These are phyloP conservation scores for Isoetes engelmannii DNA, from an alignment of 83 land plant species.

Conservation along the genomic window DNA sequence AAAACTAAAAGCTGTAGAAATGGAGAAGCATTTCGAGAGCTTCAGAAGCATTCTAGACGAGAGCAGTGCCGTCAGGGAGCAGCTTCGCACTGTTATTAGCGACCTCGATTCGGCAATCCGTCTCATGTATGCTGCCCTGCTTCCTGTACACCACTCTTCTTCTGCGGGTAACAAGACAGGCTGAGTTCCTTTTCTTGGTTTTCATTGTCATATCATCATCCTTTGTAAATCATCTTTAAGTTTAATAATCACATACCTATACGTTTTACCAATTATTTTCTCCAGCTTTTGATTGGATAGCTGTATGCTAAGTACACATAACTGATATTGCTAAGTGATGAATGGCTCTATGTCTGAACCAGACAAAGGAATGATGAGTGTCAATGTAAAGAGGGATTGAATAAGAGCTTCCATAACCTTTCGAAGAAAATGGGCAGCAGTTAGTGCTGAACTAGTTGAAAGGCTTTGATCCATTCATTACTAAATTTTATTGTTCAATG, in stretches of 20 bases:
- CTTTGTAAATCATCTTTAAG: background rate
- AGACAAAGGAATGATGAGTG: too few relatives aligned
- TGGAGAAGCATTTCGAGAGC: slow-evolving; percentile 13
- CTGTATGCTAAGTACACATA: background rate
- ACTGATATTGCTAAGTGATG: background rate
- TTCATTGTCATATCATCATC: background rate
- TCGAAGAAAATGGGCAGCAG: too few relatives aligned
- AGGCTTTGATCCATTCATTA: too few relatives aligned
- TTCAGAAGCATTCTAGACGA: slow-evolving; percentile 2
- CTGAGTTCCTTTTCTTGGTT: background rate
- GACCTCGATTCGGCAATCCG: slow-evolving; percentile 12
- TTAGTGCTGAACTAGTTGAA: too few relatives aligned
- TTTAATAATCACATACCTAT: background rate
- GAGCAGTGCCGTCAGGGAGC: slow-evolving; percentile 7
- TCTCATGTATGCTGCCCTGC: slow-evolving; percentile 12
- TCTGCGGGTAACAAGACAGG: background rate
- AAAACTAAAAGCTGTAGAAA: background rate
- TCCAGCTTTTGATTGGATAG: background rate
- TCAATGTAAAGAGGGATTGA: too few relatives aligned
- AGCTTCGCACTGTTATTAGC: background rate
- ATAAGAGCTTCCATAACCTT: too few relatives aligned
- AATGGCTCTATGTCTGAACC: too few relatives aligned
- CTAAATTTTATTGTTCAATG: too few relatives aligned
- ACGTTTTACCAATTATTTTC: background rate
- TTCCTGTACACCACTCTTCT: slow-evolving; percentile 6